Percentiles rank a stretch among this genome's conserved stretches.
Conservation (phyloP, 139 green algal species). For the Chlamydomonas incerta region DNA sequence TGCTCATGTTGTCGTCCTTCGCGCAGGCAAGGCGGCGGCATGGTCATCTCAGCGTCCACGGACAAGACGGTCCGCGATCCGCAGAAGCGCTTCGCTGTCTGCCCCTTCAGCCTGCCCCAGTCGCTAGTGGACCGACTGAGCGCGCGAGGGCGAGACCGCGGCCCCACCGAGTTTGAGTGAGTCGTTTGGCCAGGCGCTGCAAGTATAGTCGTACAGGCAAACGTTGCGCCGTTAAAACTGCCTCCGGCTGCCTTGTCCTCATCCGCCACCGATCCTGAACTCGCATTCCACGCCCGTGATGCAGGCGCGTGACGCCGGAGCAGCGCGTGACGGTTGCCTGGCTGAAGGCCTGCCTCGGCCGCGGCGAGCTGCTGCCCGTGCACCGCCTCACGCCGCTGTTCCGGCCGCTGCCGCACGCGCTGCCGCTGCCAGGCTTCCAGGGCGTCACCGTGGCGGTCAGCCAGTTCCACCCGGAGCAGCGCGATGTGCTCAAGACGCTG, state of each 20-base stretch:
- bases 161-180: constrained; percentile 34
- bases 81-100: constrained; percentile 15
- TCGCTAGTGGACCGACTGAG: background rate
- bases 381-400: constrained; percentile 16
- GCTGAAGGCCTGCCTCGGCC: background rate
- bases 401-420: constrained; percentile 13
- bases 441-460: background rate
- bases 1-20: background rate
- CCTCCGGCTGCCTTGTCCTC: no score
- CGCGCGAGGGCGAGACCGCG: background rate
- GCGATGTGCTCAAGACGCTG: constrained; percentile 20
- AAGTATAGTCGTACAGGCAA: no score
- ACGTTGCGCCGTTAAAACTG: no score
- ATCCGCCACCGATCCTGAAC: no score
- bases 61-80: background rate
- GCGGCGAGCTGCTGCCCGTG: background rate
- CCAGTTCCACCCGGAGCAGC: constrained; percentile 24
- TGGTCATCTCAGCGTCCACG: constrained; percentile 30
- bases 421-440: constrained; percentile 1
- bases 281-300: no score
- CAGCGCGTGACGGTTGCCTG: constrained; percentile 26
- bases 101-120: constrained; percentile 23
- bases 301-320: constrained; percentile 1
- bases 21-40: constrained; percentile 24
- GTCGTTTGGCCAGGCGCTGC: background rate